phyloP scores from a whole-genome alignment of 2,329 filamentous ascomycete species.

The Paecilomyces sp. region DNA sequence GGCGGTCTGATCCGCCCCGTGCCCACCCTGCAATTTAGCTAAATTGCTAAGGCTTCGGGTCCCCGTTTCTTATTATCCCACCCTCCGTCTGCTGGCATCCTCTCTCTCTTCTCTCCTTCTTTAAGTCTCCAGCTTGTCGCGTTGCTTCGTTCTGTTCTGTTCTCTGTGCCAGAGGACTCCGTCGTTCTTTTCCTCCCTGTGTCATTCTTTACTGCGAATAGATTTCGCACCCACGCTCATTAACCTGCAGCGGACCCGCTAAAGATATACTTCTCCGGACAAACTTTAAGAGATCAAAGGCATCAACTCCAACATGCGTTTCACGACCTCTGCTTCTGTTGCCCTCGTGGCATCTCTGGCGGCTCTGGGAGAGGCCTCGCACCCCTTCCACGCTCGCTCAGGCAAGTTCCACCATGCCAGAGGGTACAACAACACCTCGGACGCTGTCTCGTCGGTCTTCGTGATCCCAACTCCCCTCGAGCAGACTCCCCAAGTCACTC shows the following conservation, averaged over 20 bases:
- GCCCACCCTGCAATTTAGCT: not conserved
- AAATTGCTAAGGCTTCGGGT: not conserved
- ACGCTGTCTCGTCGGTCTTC: conserved; percentile 9
- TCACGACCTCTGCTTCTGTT: conserved; percentile 27
- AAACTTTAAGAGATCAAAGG: conserved; percentile 6
- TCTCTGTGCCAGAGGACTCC: conserved; percentile 11
- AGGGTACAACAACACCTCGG: conserved; percentile 13
- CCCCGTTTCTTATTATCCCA: conserved; percentile 4
- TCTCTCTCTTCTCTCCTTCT: conserved; percentile 8
- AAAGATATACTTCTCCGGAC: conserved; percentile 1
- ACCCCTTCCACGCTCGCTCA: conserved; percentile 11
- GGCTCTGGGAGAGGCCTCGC: conserved; percentile 25
- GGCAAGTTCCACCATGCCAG: conserved; percentile 10
- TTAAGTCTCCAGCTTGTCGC: conserved; percentile 4
- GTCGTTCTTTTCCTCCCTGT: conserved; percentile 7
- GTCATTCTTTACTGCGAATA: conserved; percentile 24
- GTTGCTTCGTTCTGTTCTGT: conserved; percentile 4
- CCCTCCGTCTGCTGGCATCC: conserved; percentile 7
- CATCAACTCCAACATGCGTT: conserved; percentile 28
- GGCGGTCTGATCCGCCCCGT: not conserved
- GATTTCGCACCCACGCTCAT: conserved; percentile 24
- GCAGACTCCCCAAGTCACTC: conserved; percentile 5
- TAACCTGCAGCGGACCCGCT: conserved; percentile 3
- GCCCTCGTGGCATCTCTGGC: conserved; percentile 29
- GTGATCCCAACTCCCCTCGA: conserved; percentile 3